Evolutionary conservation across 768 basidiomycete genomes (phyloP), one percentile per base, ranked within the genome.

Genomic region (Amanita pseudoporphyria): DNA sequence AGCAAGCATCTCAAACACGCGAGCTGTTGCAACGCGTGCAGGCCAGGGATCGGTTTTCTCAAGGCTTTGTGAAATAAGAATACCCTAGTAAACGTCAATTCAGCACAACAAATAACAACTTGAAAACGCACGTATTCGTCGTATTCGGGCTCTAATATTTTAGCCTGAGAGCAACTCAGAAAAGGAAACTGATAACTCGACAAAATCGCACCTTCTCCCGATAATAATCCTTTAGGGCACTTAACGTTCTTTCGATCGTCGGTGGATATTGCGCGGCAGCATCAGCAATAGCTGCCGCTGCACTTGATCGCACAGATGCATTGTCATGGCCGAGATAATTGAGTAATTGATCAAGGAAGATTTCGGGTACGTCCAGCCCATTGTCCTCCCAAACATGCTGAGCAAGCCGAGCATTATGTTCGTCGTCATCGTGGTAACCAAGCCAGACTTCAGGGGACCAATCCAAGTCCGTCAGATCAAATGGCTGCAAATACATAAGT

Each of bases 321-420:
- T 86, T 82, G 0, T 84, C 76, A 56, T 97, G 90, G 14, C 76
- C 91, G 14, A 97, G 72, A 57, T 80, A 88, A 0, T 61, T 62
- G 9, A 87, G 59, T 10, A 98, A 67, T 39, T 72, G 71, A 0
- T 63, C 60, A 0, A 90, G 62, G 64, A 80, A 77, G 5, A 63
- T 63, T 54, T 91, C 88, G 0, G 86, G 79, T 9, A 94, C 79
- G 58, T 96, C 91, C 32, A 97, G 64, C 3, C 90, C 94, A 54
- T 98, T 98, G 54, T 97, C 96, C 48, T 96, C 95, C 94, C 94
- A 98, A 9, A 89, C 67, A 53, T 83, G 80, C 19, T 69, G 68
- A 13, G 94, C 93, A 35, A 97, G 68, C 44, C 84, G 73, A 0
- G 81, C 81, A 56, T 94, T 97, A 59, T 94, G 90, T 57, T 92